Evolutionary conservation across 345 rosid genomes (phyloP), one percentile per base, ranked within the genome.

Genomic region (Mangifera indica): DNA sequence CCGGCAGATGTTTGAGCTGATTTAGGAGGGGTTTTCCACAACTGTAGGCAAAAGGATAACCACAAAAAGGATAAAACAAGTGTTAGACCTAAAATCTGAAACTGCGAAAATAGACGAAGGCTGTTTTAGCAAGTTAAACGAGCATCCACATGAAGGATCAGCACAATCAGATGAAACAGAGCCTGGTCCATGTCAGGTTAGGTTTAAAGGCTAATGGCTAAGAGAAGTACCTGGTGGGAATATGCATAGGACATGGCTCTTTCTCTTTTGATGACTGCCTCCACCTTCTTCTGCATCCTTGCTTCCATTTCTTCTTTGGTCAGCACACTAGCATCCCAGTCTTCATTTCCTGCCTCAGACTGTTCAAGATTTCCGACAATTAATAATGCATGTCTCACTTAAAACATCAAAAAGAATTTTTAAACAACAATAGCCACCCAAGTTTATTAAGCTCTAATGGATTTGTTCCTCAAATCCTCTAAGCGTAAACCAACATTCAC

Each of bases 221-320:
- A 15, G 42, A 54, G 14, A 68, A 70, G 34, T 87, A 93, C 99
- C 96, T 89, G 97, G 72, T 86, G 85, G 73, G 98, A 92, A 73
- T 89, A 84, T 32, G 99, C 93, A 62, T 93, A 96, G 7, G 98
- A 85, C 94, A 87, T 93, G 46, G 98, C 87, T 76, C 97, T 86
- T 70, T 96, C 96, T 80, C 97, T 81, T 76, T 91, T 93, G 83
- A 89, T 81, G 76, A 80, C 66, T 42, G 98, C 99, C 74, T 91
- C 92, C 46, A 82, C 93, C 83, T 87, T 96, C 69, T 85, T 82
- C 77, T 88, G 98, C 67, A 88, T 49, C 77, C 97, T 88, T 15
- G 81, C 86, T 42, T 93, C 96, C 71, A 80, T 81, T 76, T 92
- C 91, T 71, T 89, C 93, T 73, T 88, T 95, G 4, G 96, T 85